Evolutionary conservation across 176 grass and related monocot species (phyloP).

Genomic region (Triticum monococcum): DNA sequence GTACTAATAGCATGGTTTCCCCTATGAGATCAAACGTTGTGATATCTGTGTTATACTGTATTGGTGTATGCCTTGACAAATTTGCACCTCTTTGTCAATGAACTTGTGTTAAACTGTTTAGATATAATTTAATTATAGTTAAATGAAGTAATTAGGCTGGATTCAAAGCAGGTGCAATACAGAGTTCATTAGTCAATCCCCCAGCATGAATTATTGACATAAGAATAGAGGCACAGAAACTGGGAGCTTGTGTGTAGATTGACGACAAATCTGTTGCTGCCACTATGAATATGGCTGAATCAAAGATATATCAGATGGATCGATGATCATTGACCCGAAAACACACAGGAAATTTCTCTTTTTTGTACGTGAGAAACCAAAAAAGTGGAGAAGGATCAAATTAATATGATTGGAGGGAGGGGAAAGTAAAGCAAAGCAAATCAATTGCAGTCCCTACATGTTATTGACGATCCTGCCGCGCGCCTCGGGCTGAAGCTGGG

Average conservation of each 20-base stretch:
- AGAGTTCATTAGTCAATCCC: background rate
- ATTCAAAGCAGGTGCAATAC: background rate
- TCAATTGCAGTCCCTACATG: background rate
- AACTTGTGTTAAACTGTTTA: background rate
- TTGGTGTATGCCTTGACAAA: background rate
- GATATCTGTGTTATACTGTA: background rate
- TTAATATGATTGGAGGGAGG: background rate
- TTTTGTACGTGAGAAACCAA: too few relatives aligned
- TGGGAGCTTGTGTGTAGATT: background rate
- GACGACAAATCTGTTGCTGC: background rate
- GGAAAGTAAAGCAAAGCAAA: background rate
- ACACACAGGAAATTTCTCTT: background rate
- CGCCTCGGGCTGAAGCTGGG: background rate
- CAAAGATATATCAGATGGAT: background rate
- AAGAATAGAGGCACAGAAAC: background rate
- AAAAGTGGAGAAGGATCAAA: background rate
- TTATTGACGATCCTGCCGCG: background rate
- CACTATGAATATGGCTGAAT: background rate
- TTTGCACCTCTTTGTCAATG: background rate
- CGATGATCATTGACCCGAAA: background rate
- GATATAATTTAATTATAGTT: background rate
- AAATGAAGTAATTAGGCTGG: background rate
- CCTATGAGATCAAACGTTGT: background rate
- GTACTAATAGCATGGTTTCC: background rate
- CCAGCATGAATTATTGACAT: background rate